Evolutionary conservation across 768 basidiomycete species (phyloP).

Genomic region (Amanita subjunquillea): DNA sequence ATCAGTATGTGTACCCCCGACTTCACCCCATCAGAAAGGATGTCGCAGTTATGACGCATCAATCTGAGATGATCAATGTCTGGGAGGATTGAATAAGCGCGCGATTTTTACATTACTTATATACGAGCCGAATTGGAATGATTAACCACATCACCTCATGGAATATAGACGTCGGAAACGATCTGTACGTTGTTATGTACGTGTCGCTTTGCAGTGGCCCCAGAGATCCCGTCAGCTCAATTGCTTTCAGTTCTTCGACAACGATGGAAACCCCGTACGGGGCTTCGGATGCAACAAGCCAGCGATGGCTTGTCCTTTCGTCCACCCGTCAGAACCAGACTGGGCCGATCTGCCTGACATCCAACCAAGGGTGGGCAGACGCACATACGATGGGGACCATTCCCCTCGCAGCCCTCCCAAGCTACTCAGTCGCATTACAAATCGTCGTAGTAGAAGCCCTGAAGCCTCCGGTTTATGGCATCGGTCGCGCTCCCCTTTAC

Average conservation of each 20-base stretch:
- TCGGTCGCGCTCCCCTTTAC: background rate
- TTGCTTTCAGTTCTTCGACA: background rate
- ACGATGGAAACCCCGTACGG: constrained; percentile 9
- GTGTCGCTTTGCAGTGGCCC: background rate
- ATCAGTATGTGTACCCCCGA: constrained; percentile 77
- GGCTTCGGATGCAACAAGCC: constrained; percentile 7
- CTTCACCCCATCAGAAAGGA: constrained; percentile 68
- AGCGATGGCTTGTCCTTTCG: constrained; percentile 11
- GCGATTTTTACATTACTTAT: background rate
- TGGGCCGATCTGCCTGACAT: constrained; percentile 11
- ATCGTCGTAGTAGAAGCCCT: background rate
- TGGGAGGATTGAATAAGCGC: constrained; percentile 30
- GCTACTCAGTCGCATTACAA: background rate
- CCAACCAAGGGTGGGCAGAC: background rate
- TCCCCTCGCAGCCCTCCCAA: background rate
- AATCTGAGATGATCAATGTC: constrained; percentile 63
- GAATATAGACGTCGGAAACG: background rate
- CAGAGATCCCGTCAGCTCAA: background rate
- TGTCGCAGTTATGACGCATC: constrained; percentile 77
- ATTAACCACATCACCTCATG: background rate
- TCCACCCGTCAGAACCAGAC: constrained; percentile 17
- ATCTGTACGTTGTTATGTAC: background rate
- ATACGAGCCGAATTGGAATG: background rate
- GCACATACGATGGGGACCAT: background rate
- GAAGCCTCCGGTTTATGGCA: background rate